These are phyloP conservation scores for Tilletia caries DNA, from an alignment of 1,284 basidiomycete genomes.

Conservation along the genomic window DNA sequence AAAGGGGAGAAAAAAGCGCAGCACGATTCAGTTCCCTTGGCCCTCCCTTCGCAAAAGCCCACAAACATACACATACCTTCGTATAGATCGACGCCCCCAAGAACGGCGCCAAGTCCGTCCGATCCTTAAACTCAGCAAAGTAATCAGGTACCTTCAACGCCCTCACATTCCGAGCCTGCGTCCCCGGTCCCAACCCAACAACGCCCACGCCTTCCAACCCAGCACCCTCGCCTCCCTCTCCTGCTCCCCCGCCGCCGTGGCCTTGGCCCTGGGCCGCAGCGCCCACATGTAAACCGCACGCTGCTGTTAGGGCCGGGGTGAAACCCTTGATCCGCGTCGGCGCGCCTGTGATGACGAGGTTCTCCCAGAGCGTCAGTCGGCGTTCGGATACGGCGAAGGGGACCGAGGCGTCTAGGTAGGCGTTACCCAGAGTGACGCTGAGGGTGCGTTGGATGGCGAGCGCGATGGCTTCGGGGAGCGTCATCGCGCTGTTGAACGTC, in stretches of 20 bases:
- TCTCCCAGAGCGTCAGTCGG: constrained; percentile 46
- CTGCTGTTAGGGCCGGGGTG: constrained; percentile 31
- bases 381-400: constrained; percentile 37
- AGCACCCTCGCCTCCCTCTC: constrained; percentile 4
- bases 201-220: constrained; percentile 9
- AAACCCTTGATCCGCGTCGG: constrained; percentile 36
- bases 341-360: constrained; percentile 44
- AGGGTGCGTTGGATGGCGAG: constrained; percentile 23
- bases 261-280: constrained; percentile 25
- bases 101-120: constrained; percentile 48
- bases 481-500: constrained; percentile 15
- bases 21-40: no score
- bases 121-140: constrained; percentile 51
- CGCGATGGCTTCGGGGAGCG: constrained; percentile 33
- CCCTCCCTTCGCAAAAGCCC: background rate
- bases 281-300: constrained; percentile 29
- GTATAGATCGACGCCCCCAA: constrained; percentile 51
- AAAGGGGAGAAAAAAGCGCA: background rate
- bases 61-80: constrained; percentile 26
- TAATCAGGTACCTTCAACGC: constrained; percentile 49
- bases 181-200: background rate
- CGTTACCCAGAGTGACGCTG: background rate
- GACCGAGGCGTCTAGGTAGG: constrained; percentile 1
- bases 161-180: constrained; percentile 43
- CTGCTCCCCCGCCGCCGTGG: background rate